Evolutionary conservation across 805 yeast species (phyloP).

Genomic region (Grigorovia transvaalensis): DNA sequence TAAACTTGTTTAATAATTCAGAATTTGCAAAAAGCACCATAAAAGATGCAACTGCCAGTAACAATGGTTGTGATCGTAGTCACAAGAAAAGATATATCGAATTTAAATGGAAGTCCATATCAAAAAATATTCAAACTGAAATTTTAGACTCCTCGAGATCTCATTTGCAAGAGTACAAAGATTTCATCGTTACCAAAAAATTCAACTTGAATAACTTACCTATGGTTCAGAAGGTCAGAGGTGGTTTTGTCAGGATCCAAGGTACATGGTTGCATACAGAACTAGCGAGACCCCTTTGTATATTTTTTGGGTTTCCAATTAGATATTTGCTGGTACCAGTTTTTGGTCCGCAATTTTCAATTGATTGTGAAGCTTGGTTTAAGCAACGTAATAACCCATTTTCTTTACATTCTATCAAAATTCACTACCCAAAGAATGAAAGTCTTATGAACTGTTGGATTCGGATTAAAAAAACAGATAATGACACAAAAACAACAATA

Average conservation of each 20-base stretch:
- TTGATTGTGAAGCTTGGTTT: constrained; percentile 21
- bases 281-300: constrained; percentile 56
- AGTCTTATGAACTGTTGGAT: no score
- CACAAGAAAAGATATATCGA: constrained; percentile 10
- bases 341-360: constrained; percentile 57
- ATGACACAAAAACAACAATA: no score
- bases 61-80: neutral
- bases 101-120: constrained; percentile 22
- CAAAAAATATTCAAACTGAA: constrained; percentile 9
- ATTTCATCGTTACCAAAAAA: neutral
- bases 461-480: no score
- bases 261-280: constrained; percentile 86
- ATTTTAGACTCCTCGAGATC: constrained; percentile 4
- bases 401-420: neutral
- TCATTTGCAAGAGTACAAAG: neutral
- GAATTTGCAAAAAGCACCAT: neutral
- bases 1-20: neutral
- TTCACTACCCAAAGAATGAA: neutral
- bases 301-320: constrained; percentile 66
- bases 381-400: neutral
- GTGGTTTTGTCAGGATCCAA: constrained; percentile 85
- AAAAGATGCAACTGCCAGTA: neutral
- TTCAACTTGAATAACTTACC: neutral
- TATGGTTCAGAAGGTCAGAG: constrained; percentile 58
- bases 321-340: constrained; percentile 68